Conservation (phyloP, 202 grass and related monocot species). For the Saccharum hybrid region DNA sequence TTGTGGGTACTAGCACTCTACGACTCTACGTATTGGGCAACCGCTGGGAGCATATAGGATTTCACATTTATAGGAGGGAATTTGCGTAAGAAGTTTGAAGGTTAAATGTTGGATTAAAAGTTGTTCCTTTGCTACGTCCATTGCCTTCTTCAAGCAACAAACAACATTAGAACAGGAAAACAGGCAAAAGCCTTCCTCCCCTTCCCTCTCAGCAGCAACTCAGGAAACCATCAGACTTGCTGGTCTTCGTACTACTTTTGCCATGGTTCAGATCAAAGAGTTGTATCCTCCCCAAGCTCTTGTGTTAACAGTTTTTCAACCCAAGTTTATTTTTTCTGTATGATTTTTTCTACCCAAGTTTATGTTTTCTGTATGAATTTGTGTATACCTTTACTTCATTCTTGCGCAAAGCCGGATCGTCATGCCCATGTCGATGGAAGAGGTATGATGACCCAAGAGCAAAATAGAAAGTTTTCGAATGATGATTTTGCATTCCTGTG, state of each 20-base stretch:
- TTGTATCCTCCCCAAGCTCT: slow-evolving; percentile 70
- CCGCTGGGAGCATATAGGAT: background rate
- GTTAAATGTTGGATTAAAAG: background rate
- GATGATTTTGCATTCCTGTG: slow-evolving; percentile 16
- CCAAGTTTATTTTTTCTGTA: background rate
- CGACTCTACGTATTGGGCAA: background rate
- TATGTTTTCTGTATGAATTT: slow-evolving; percentile 27
- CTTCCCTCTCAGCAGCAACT: slow-evolving; percentile 20
- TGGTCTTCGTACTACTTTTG: background rate
- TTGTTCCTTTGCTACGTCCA: background rate
- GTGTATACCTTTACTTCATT: slow-evolving; percentile 53
- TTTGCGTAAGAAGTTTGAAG: slow-evolving; percentile 23
- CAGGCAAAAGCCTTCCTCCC: slow-evolving; percentile 15
- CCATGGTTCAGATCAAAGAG: slow-evolving; percentile 97
- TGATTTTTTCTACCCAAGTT: background rate
- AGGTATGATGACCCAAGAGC: slow-evolving; percentile 57
- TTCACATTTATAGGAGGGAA: slow-evolving; percentile 26
- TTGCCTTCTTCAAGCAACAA: slow-evolving; percentile 36
- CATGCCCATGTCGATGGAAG: slow-evolving; percentile 91
- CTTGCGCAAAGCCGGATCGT: slow-evolving; percentile 70
- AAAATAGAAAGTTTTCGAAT: background rate
- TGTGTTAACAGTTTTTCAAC: background rate
- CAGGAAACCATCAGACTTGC: slow-evolving; percentile 6
- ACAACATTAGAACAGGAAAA: slow-evolving; percentile 17
- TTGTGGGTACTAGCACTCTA: background rate